Evolutionary conservation across 2,329 filamentous ascomycete genomes (phyloP), one percentile per base, ranked within the genome.

Genomic region (Rhinocladiella mackenziei): DNA sequence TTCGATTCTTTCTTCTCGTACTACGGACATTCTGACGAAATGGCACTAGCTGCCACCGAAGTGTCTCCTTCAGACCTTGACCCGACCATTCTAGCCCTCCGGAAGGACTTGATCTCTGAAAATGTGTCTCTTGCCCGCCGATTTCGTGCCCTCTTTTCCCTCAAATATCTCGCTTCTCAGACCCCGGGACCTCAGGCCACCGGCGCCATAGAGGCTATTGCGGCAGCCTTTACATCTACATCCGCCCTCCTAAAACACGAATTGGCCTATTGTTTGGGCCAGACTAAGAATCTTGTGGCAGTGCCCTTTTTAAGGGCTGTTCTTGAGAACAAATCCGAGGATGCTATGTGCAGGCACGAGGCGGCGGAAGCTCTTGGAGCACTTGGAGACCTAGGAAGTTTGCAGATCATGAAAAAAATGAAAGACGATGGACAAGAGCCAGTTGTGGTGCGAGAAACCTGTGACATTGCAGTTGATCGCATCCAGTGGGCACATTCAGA

Each of bases 241-340:
- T 97, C 91, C 3, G 91, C 88, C 2, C 76, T 97, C 6, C 74
- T 97, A 34, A 97, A 97, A 72, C 92, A 98, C 66, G 92, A 98
- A 65, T 76, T 98, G 36, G 92, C 92, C 18, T 98, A 98, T 71
- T 98, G 92, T 62, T 77, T 98, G 2, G 92, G 92, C 5, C 92
- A 98, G 69, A 91, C 86, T 1, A 81, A 81, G 45, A 88, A 95
- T 62, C 67, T 75, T 38, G 81, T 81, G 33, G 85, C 89, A 0
- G 78, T 89, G 7, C 76, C 82, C 7, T 83, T 81, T 51, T 73
- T 98, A 55, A 77, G 82, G 45, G 68, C 74, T 9, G 87, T 94
- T 10, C 73, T 97, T 45, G 77, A 84, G 55, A 79, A 97, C 65
- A 70, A 81, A 52, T 63, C 79, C n/a, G 88, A 97, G 67, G 89